These are phyloP conservation scores for Ilyonectria robusta DNA, from an alignment of 2,329 filamentous ascomycete genomes.

Conservation along the genomic window DNA sequence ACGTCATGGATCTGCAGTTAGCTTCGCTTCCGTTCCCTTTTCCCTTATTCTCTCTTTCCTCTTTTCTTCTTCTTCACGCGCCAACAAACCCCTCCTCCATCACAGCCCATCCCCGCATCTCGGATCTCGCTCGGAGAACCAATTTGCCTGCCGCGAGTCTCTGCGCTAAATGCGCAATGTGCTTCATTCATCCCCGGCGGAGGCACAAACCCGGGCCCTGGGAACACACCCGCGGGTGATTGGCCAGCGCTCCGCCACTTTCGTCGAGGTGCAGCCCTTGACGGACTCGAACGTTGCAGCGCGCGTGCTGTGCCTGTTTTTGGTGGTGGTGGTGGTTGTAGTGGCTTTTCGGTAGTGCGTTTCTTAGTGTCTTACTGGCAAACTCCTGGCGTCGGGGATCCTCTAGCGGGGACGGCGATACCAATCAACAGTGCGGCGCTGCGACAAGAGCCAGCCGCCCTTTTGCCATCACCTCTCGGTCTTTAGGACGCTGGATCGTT, in stretches of 20 bases:
- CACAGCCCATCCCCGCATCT: not conserved
- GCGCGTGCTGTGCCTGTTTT: not conserved
- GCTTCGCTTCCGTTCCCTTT: not conserved
- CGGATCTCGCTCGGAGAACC: constrained; percentile 1
- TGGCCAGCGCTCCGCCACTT: not conserved
- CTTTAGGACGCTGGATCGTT: not conserved
- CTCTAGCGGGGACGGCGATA: constrained; percentile 4
- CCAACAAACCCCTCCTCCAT: not conserved
- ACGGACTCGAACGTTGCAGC: not conserved
- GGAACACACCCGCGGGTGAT: not conserved
- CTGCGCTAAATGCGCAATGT: no score
- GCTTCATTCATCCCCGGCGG: not conserved
- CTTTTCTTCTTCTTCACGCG: no score
- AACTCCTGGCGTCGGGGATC: not conserved
- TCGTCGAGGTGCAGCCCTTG: not conserved
- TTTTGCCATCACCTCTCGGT: not conserved
- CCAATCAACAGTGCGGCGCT: constrained; percentile 7
- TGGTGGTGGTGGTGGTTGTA: not conserved
- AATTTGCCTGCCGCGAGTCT: no score
- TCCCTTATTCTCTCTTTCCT: not conserved
- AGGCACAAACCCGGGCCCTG: not conserved
- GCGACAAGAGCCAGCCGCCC: constrained; percentile 19
- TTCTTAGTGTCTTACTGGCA: not conserved
- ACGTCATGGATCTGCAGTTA: not conserved
- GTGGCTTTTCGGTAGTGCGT: not conserved